Conservation (phyloP, 345 rosid species). For the Salix brachista region DNA sequence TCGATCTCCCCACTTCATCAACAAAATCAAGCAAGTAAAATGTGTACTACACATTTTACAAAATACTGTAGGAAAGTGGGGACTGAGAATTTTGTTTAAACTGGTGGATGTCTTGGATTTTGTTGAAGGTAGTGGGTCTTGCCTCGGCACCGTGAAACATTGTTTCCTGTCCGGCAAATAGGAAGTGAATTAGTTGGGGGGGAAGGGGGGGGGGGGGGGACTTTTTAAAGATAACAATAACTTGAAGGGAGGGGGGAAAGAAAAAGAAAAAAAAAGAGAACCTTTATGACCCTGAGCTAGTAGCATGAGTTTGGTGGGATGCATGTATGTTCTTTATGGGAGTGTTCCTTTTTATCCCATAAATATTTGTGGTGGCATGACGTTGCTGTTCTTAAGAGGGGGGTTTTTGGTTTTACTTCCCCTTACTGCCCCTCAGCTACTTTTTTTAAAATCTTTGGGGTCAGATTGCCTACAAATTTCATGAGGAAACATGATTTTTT, state of each 20-base stretch:
- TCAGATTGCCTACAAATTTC: background rate
- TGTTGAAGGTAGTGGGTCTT: conserved; percentile 6
- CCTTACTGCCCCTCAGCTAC: conserved; percentile 27
- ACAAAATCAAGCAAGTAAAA: conserved; percentile 10
- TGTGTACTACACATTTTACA: conserved; percentile 6
- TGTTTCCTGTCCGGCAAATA: background rate
- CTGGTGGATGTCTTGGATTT: conserved; percentile 4
- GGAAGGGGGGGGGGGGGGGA: background rate
- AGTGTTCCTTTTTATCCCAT: background rate
- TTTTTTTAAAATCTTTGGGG: conserved; percentile 26
- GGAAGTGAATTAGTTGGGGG: background rate
- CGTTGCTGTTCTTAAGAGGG: conserved; percentile 1
- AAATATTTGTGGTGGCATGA: conserved; percentile 8
- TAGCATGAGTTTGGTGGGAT: conserved; percentile 22
- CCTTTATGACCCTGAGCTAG: conserved; percentile 7
- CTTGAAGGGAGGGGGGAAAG: background rate
- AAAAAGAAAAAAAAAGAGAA: background rate
- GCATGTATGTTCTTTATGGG: conserved; percentile 3
- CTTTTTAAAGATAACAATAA: background rate
- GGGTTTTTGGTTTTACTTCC: conserved; percentile 21
- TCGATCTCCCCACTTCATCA: background rate
- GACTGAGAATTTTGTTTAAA: background rate
- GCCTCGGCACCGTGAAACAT: conserved; percentile 9
- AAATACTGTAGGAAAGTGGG: conserved; percentile 7
- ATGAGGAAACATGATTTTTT: background rate